Base-by-base conservation (phyloP, 805 yeast genomes). In the Nakazawaea ambrosiae region DNA sequence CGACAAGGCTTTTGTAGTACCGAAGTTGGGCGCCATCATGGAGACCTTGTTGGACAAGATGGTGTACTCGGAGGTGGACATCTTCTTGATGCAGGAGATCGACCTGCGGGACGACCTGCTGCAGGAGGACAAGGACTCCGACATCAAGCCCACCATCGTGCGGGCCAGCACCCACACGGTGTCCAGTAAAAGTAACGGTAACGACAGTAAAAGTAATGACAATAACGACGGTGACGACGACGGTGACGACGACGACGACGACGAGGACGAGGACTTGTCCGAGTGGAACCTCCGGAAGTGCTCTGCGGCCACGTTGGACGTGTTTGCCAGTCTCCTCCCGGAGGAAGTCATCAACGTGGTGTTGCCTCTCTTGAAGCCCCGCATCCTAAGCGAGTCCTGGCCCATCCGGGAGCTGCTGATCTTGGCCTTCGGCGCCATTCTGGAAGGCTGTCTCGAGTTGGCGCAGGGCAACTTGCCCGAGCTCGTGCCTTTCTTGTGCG, bases 271-370 rank as follows among this genome's bases (percentile, higher is more conserved):
- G 39, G 78, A 73, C 26, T 69, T 78, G 32, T 75, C 79, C 25
- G 86, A 78, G 49, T 92, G 98, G 98, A 87, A 80, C 50, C 61
- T 92, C 41, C 72, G 98, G 51, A 90, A 90, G 60, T 90, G 97
- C 58, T 71, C 95, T 4, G 97, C 97, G 3, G 92, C 97, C 4
- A 82, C 97, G 0, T 66, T 92, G 30, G 98, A 92, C 54, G 72
- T 81, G 1, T 61, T 92, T 39, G 82, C 97, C 1, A 65, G 78
- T 19, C 67, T 68, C 28, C 68, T 72, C 39, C 89, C 96, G 0
- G 68, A 66, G 10, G 76, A 74, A 40, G 89, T 86, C 3, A 63
- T 90, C 32, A 65, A 68, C 18, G 65, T 74, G 10, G 70, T 85
- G 1, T 68, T 90, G 45, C 97, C 98, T 2, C 62, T 79, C 11